A percentile compares a stretch with the other conserved stretches of the same genome.
These are phyloP conservation scores for Lycium ferocissimum DNA, from an alignment of 257 asterid species.

Conservation along the genomic window DNA sequence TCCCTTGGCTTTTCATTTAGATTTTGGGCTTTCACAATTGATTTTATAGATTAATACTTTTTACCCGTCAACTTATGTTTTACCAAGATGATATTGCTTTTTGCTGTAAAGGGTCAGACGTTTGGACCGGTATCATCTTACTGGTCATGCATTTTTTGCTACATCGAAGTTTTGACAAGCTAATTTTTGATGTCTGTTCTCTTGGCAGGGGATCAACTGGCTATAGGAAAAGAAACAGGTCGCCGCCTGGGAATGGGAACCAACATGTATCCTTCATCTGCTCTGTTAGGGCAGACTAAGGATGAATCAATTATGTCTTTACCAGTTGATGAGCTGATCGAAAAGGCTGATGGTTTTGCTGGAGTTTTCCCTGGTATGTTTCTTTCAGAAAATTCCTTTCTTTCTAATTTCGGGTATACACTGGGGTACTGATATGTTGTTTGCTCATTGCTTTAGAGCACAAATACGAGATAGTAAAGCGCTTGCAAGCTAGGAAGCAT, in stretches of 20 bases:
- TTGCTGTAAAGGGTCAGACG: not conserved
- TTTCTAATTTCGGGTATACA: not conserved
- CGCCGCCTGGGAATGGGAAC: slow-evolving; percentile 99
- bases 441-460: slow-evolving; percentile 63
- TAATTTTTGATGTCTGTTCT: not conserved
- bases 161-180: not conserved
- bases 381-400: slow-evolving; percentile 8
- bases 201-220: slow-evolving; percentile 90
- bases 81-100: slow-evolving; percentile 17
- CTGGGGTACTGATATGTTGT: slow-evolving; percentile 9
- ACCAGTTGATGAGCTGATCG: slow-evolving; percentile 96
- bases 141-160: not conserved
- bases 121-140: not conserved
- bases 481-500: slow-evolving; percentile 96
- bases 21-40: not conserved
- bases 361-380: slow-evolving; percentile 94
- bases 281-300: slow-evolving; percentile 92
- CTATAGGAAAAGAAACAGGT: slow-evolving; percentile 97
- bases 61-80: not conserved
- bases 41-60: not conserved
- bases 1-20: not conserved
- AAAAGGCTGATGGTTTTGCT: slow-evolving; percentile 99
- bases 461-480: slow-evolving; percentile 96
- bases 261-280: slow-evolving; percentile 97
- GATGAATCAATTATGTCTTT: slow-evolving; percentile 92